Percentiles rank a stretch among this genome's conserved stretches.
Conservation (phyloP, 2,329 filamentous ascomycete genomes). For the Aquanectria penicillioides region DNA sequence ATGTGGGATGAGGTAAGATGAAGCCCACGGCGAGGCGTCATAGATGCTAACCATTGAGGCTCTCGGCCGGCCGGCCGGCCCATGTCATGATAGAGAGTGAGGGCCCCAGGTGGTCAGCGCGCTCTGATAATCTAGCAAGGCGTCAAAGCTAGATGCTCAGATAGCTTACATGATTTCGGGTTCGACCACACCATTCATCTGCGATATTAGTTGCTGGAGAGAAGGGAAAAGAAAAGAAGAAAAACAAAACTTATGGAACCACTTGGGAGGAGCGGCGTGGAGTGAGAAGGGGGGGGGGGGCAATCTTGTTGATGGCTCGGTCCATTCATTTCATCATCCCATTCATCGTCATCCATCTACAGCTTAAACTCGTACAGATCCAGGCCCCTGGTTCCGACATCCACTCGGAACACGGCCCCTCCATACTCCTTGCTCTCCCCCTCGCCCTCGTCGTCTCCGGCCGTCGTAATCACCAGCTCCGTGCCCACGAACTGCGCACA, state of each 20-base stretch:
- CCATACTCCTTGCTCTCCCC: constrained; percentile 70
- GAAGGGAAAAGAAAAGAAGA: neutral
- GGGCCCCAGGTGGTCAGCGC: neutral
- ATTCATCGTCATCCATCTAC: constrained; percentile 27
- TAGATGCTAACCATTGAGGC: neutral
- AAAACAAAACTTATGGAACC: no score
- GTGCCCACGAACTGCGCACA: constrained; percentile 83
- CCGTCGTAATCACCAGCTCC: constrained; percentile 82
- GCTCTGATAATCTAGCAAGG: neutral
- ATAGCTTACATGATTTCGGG: no score
- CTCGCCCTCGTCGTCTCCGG: constrained; percentile 72
- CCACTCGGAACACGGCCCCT: constrained; percentile 78
- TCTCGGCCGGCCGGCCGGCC: neutral
- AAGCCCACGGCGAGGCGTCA: neutral
- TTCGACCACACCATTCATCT: no score
- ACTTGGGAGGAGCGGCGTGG: no score
- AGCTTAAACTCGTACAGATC: constrained; percentile 73
- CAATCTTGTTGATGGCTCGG: no score
- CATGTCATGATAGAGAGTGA: constrained; percentile 4
- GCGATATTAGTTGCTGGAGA: neutral
- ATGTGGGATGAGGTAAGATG: constrained; percentile 5
- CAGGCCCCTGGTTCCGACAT: constrained; percentile 77
- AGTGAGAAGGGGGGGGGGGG: no score
- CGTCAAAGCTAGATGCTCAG: constrained; percentile 13
- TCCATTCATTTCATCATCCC: neutral